Percentiles rank a stretch among this genome's conserved stretches.
These are phyloP conservation scores for Pyrrhoderma lamaoense DNA, from an alignment of 1,284 basidiomycete genomes.

Conservation along the genomic window DNA sequence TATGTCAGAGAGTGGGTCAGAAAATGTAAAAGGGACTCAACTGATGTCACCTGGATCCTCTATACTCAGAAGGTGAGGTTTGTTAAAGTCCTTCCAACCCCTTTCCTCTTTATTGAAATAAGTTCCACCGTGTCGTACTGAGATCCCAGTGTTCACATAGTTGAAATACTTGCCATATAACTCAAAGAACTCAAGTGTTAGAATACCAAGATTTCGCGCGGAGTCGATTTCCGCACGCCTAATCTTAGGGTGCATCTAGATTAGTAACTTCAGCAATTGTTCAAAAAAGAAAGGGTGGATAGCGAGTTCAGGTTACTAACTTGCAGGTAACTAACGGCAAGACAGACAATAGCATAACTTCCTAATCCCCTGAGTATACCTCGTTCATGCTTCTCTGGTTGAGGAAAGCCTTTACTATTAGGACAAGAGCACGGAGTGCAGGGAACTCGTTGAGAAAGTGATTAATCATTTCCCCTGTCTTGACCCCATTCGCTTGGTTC, in stretches of 20 bases:
- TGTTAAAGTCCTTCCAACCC: constrained; percentile 68
- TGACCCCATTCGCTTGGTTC: constrained; percentile 82
- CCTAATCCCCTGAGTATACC: constrained; percentile 94
- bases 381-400: constrained; percentile 93
- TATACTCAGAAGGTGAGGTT: constrained; percentile 68
- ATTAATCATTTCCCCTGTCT: constrained; percentile 76
- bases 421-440: constrained; percentile 72
- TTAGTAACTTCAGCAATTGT: not conserved
- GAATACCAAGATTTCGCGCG: constrained; percentile 80
- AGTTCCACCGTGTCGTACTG: constrained; percentile 73
- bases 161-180: constrained; percentile 92
- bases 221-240: constrained; percentile 84
- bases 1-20: not conserved
- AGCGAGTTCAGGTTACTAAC: constrained; percentile 24
- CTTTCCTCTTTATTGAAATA: constrained; percentile 77
- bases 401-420: constrained; percentile 89
- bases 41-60: constrained; percentile 96
- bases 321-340: constrained; percentile 91
- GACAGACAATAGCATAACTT: constrained; percentile 89
- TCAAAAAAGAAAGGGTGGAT: not conserved
- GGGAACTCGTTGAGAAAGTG: constrained; percentile 71
- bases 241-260: constrained; percentile 85
- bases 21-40: constrained; percentile 19
- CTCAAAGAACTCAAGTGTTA: constrained; percentile 96
- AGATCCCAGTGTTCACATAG: constrained; percentile 87